A percentile compares a stretch with the other conserved stretches of the same genome.
Conservation (phyloP, 768 basidiomycete genomes). For the Rhizopogon vulgaris region DNA sequence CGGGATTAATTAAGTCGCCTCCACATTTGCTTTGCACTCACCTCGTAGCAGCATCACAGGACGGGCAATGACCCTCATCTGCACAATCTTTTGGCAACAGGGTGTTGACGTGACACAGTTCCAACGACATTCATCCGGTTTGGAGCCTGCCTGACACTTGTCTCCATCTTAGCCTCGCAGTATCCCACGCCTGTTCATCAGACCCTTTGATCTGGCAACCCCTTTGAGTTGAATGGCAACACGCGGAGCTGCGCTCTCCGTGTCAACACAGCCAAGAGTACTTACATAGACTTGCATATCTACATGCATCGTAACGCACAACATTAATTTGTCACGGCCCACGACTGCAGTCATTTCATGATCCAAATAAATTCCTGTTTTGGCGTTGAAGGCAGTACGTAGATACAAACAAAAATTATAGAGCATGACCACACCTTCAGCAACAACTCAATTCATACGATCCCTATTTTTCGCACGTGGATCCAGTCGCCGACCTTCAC, state of each 20-base stretch:
- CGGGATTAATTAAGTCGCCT: not conserved
- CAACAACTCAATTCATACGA: conserved; percentile 6
- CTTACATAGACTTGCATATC: no score
- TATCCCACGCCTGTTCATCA: not conserved
- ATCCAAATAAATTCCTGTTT: not conserved
- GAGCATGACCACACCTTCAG: not conserved
- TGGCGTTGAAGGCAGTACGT: not conserved
- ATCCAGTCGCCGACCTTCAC: conserved; percentile 60
- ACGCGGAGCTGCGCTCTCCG: not conserved
- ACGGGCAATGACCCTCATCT: no score
- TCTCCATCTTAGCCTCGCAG: not conserved
- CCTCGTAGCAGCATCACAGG: no score
- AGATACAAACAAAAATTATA: not conserved
- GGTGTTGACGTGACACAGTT: not conserved
- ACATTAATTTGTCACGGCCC: not conserved
- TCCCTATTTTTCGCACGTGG: conserved; percentile 37
- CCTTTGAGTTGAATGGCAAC: not conserved
- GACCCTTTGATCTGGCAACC: not conserved
- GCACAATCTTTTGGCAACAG: not conserved
- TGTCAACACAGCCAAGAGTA: not conserved
- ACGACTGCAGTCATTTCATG: not conserved
- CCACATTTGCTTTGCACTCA: not conserved
- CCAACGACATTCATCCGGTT: not conserved
- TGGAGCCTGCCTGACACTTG: not conserved
- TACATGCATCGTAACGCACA: not conserved